Percentiles rank a stretch among this genome's conserved stretches.
Evolutionary conservation across 257 asterid species (phyloP).

Genomic region (Gardenia jasminoides): DNA sequence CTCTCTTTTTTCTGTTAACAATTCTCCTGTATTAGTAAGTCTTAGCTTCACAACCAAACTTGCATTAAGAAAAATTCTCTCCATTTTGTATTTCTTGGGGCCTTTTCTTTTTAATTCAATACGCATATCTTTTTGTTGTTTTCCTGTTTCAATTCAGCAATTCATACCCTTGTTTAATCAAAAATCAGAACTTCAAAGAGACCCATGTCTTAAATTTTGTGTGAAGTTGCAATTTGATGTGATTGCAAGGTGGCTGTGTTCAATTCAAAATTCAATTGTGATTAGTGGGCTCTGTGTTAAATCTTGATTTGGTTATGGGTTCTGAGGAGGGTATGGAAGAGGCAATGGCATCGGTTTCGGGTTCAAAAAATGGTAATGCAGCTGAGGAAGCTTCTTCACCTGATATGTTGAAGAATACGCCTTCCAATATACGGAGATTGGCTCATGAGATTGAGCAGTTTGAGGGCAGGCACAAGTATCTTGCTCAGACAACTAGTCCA

Average conservation of each 20-base stretch:
- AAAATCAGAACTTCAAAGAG: not conserved
- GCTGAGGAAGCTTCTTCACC: slow-evolving; percentile 53
- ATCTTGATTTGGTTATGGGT: not conserved
- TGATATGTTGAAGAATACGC: slow-evolving; percentile 86
- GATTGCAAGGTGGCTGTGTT: not conserved
- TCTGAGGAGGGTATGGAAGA: slow-evolving; percentile 1
- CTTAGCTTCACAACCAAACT: not conserved
- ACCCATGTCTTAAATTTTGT: not conserved
- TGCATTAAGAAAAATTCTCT: not conserved
- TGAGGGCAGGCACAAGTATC: slow-evolving; percentile 83
- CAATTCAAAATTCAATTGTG: not conserved
- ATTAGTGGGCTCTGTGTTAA: slow-evolving; percentile 1
- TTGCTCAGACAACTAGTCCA: slow-evolving; percentile 83
- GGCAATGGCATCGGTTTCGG: slow-evolving; percentile 26
- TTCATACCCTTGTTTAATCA: not conserved
- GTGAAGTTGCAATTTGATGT: not conserved
- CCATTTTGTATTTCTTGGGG: not conserved
- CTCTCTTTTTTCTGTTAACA: not conserved
- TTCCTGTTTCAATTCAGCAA: not conserved
- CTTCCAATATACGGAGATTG: slow-evolving; percentile 84
- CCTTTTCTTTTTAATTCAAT: not conserved
- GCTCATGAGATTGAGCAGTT: slow-evolving; percentile 79
- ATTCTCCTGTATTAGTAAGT: not conserved
- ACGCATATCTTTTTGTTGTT: no score
- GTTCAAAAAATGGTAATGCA: slow-evolving; percentile 12